Conservation (phyloP, 257 asterid species). For the Linaria vulgaris region DNA sequence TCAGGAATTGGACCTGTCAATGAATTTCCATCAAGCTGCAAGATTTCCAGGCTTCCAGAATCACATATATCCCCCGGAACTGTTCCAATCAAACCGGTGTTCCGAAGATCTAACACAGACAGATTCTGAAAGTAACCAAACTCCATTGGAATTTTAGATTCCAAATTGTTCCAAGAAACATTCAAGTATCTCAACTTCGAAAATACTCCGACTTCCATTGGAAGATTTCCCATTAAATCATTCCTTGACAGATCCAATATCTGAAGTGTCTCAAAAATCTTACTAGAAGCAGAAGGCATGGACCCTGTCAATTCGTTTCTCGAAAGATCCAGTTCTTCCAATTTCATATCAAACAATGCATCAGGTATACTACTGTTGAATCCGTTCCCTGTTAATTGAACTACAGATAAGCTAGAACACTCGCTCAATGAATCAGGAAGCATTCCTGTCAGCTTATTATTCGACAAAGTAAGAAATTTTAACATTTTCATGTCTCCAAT, state of each 20-base stretch:
- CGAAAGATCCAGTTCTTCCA: conserved; percentile 74
- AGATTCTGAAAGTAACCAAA: conserved; percentile 73
- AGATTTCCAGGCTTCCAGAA: conserved; percentile 76
- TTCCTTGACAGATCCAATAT: conserved; percentile 73
- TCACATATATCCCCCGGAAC: conserved; percentile 82
- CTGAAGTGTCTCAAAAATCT: conserved; percentile 54
- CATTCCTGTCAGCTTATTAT: conserved; percentile 50
- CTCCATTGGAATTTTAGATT: conserved; percentile 73
- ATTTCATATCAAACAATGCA: conserved; percentile 53
- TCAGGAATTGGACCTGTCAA: conserved; percentile 70
- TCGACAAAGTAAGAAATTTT: conserved; percentile 38
- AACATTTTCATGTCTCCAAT: conserved; percentile 53
- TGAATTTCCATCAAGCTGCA: conserved; percentile 88
- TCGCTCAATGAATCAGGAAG: conserved; percentile 55
- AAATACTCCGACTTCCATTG: conserved; percentile 74
- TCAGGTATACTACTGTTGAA: conserved; percentile 64
- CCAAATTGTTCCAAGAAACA: conserved; percentile 75
- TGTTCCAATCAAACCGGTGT: conserved; percentile 52
- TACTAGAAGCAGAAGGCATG: conserved; percentile 59
- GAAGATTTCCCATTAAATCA: conserved; percentile 60
- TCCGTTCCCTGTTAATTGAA: conserved; percentile 53
- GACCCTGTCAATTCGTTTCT: conserved; percentile 61
- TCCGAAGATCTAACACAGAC: conserved; percentile 68
- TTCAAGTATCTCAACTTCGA: conserved; percentile 70
- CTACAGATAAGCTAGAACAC: conserved; percentile 40